phyloP scores from a whole-genome alignment of 805 yeast species.

The Lachancea meyersii region DNA sequence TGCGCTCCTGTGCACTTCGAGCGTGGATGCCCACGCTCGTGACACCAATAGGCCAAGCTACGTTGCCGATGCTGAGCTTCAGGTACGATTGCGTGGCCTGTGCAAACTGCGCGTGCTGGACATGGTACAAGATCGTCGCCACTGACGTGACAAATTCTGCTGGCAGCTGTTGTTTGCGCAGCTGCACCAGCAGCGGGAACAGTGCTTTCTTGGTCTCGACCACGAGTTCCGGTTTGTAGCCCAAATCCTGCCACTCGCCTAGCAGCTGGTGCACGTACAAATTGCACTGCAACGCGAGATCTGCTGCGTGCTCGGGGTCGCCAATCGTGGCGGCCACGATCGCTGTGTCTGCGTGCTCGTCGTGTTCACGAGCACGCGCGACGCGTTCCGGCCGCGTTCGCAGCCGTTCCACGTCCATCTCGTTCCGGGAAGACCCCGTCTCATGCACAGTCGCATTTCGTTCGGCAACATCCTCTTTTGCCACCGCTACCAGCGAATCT shows the following conservation, averaged over 20 bases:
- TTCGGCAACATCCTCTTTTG: too few relatives aligned
- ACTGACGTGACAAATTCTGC: conserved; percentile 45
- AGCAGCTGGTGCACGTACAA: conserved; percentile 32
- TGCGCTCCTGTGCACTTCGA: conserved; percentile 54
- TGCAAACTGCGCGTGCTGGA: conserved; percentile 43
- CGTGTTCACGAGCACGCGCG: conserved; percentile 10
- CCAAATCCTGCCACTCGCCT: conserved; percentile 33
- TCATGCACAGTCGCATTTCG: too few relatives aligned
- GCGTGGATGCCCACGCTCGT: conserved; percentile 74
- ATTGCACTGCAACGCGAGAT: conserved; percentile 43
- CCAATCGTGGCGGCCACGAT: conserved; percentile 36
- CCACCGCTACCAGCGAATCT: neutral
- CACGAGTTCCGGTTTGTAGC: conserved; percentile 28
- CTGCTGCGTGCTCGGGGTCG: conserved; percentile 42
- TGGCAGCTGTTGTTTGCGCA: conserved; percentile 41
- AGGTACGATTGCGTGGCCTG: conserved; percentile 54
- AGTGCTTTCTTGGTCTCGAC: conserved; percentile 45
- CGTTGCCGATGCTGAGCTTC: conserved; percentile 76
- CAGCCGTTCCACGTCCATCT: conserved; percentile 5
- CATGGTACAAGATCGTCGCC: conserved; percentile 50
- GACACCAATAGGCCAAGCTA: conserved; percentile 91
- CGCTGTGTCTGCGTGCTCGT: conserved; percentile 12
- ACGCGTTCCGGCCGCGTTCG: conserved; percentile 14
- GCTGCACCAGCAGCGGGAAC: conserved; percentile 46
- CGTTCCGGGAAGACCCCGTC: too few relatives aligned